These are phyloP conservation scores for Aspergillus funiculosus DNA, from an alignment of 495 filamentous ascomycete species.

Conservation along the genomic window DNA sequence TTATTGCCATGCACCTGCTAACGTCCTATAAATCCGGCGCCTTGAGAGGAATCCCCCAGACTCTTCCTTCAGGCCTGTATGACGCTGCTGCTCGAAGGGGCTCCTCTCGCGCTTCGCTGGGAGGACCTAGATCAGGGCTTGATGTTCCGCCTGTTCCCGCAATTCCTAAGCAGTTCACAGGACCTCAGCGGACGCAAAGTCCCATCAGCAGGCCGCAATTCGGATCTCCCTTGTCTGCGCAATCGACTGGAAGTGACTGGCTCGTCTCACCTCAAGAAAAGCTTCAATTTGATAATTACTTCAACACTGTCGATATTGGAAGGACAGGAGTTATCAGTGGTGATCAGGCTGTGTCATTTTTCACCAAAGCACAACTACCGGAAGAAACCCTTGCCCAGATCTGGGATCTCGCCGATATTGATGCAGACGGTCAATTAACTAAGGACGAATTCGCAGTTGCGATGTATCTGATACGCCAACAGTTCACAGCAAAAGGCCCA, in stretches of 20 bases:
- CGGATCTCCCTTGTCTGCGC: conserved; percentile 49
- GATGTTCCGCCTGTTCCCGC: conserved; percentile 48
- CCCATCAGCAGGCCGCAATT: conserved; percentile 60
- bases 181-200: conserved; percentile 61
- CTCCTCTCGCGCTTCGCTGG: conserved; percentile 41
- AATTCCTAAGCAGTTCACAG: conserved; percentile 70
- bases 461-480: conserved; percentile 92
- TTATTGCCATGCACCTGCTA: conserved; percentile 96
- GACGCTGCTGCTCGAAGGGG: conserved; percentile 79
- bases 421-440: conserved; percentile 76
- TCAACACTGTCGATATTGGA: conserved; percentile 69
- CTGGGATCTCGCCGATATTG: conserved; percentile 95
- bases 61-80: conserved; percentile 79
- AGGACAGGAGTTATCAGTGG: conserved; percentile 79
- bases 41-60: conserved; percentile 70
- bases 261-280: conserved; percentile 78
- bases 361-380: conserved; percentile 82
- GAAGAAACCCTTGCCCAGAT: conserved; percentile 92
- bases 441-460: conserved; percentile 94
- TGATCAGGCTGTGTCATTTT: conserved; percentile 92
- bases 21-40: conserved; percentile 81
- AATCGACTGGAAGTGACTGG: conserved; percentile 71
- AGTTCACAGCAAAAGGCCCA: conserved; percentile 63
- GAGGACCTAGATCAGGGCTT: conserved; percentile 33
- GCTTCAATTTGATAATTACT: conserved; percentile 75